phyloP scores from a whole-genome alignment of 2,329 filamentous ascomycete species.

The Claviceps sp. region DNA sequence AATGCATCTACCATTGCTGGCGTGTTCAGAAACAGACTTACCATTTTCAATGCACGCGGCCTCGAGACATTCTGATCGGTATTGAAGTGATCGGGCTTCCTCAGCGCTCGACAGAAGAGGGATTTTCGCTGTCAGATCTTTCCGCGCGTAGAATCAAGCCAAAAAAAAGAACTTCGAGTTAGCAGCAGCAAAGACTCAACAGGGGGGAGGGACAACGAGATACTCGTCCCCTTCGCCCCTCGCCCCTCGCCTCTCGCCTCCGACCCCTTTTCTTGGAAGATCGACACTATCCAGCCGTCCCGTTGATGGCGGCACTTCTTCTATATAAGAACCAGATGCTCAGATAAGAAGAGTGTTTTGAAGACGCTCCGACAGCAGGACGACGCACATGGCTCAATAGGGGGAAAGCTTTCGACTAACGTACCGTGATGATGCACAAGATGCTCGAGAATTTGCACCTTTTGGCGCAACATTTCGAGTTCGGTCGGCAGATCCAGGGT shows the following conservation, averaged over 20 bases:
- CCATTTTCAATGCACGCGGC: conserved; percentile 30
- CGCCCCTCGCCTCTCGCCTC: not conserved
- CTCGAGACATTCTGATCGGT: conserved; percentile 46
- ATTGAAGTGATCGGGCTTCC: conserved; percentile 43
- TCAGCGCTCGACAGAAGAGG: conserved; percentile 40
- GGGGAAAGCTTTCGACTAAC: conserved; percentile 6
- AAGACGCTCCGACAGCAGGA: not conserved
- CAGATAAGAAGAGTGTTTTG: conserved; percentile 1
- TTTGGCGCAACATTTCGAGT: conserved; percentile 42
- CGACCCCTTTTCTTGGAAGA: not conserved
- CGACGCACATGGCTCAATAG: not conserved
- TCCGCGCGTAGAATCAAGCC: not conserved
- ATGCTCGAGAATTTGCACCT: conserved; percentile 34
- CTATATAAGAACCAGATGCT: not conserved
- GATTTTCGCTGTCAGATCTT: conserved; percentile 19
- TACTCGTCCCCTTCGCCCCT: not conserved
- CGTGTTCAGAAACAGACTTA: conserved; percentile 9
- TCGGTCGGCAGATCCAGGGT: conserved; percentile 34
- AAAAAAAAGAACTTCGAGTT: not conserved
- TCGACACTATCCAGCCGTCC: not conserved
- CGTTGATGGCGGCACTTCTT: not conserved
- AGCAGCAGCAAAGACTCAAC: not conserved
- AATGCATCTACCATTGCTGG: not conserved
- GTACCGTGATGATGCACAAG: conserved; percentile 38
- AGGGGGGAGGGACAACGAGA: not conserved